These are phyloP conservation scores for Ganoderma meredithae DNA, from an alignment of 1,284 basidiomycete species.

Conservation along the genomic window DNA sequence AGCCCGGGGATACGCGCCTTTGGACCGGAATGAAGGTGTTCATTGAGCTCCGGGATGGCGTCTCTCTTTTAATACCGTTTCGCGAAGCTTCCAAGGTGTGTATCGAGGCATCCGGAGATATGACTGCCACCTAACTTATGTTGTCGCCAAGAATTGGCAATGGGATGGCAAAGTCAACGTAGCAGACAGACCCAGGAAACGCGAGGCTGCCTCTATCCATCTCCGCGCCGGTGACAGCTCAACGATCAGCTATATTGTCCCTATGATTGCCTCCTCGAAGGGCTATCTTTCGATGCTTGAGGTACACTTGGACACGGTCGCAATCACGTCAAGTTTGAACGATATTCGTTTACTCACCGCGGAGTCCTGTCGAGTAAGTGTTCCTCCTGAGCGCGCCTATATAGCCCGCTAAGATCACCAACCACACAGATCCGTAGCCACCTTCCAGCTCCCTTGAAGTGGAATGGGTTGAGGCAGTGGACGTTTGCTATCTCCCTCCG, in stretches of 20 bases:
- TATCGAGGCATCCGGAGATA: not conserved
- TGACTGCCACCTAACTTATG: not conserved
- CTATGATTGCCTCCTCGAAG: slow-evolving; percentile 74
- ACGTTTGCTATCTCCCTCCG: slow-evolving; percentile 73
- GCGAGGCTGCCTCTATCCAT: slow-evolving; percentile 78
- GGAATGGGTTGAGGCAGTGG: slow-evolving; percentile 83
- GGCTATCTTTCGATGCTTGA: slow-evolving; percentile 85
- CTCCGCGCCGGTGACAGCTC: slow-evolving; percentile 82
- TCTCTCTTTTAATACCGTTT: slow-evolving; percentile 83
- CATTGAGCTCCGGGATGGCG: slow-evolving; percentile 80
- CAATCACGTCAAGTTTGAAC: slow-evolving; percentile 85
- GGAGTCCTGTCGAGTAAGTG: slow-evolving; percentile 75
- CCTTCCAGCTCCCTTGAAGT: slow-evolving; percentile 68
- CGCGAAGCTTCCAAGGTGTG: slow-evolving; percentile 84
- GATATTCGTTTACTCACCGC: slow-evolving; percentile 81
- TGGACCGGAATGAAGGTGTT: slow-evolving; percentile 85
- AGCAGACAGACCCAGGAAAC: slow-evolving; percentile 57
- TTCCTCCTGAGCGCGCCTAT: not conserved
- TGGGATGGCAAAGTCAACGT: slow-evolving; percentile 71
- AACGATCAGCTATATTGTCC: slow-evolving; percentile 83
- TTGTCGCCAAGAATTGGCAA: slow-evolving; percentile 72
- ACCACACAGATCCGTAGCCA: slow-evolving; percentile 63
- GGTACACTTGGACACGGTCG: slow-evolving; percentile 83
- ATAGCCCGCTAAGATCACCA: not conserved
- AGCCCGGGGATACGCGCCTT: slow-evolving; percentile 80